A percentile compares a stretch with the other conserved stretches of the same genome.
phyloP scores from a whole-genome alignment of 805 yeast genomes.

The Candida ascalaphidarum region DNA sequence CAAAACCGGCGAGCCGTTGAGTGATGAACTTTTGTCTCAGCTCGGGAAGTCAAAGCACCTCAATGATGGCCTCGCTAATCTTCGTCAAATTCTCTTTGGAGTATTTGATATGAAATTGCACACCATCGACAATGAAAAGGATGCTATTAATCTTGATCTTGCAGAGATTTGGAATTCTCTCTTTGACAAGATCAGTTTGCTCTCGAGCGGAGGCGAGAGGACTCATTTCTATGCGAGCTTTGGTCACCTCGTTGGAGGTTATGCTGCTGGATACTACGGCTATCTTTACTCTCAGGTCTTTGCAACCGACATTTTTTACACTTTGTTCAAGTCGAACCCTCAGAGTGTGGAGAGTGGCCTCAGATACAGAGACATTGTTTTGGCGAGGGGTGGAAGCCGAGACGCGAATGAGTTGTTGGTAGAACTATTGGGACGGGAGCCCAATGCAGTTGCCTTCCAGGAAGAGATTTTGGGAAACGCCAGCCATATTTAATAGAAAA shows the following conservation, averaged over 20 bases:
- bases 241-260: conserved; percentile 76
- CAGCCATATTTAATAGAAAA: too few species aligned
- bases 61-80: conserved; percentile 61
- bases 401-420: conserved; percentile 59
- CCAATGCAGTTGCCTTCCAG: conserved; percentile 65
- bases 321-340: conserved; percentile 62
- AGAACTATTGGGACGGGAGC: conserved; percentile 69
- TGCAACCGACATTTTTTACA: conserved; percentile 74
- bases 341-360: conserved; percentile 54
- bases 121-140: conserved; percentile 31
- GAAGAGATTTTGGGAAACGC: conserved; percentile 48
- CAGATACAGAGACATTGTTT: conserved; percentile 59
- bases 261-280: conserved; percentile 82
- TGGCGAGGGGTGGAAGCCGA: conserved; percentile 64
- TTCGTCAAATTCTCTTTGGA: conserved; percentile 76
- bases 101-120: conserved; percentile 71
- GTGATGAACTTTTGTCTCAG: conserved; percentile 48
- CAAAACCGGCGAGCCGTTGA: conserved; percentile 47
- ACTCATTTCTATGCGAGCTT: conserved; percentile 71
- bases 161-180: conserved; percentile 54
- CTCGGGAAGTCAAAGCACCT: conserved; percentile 63
- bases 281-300: conserved; percentile 81
- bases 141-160: conserved; percentile 40
- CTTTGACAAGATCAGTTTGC: conserved; percentile 54
- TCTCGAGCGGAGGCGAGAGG: conserved; percentile 43